Base-by-base conservation (phyloP, 345 rosid genomes). In the Eucalyptus melliodora region DNA sequence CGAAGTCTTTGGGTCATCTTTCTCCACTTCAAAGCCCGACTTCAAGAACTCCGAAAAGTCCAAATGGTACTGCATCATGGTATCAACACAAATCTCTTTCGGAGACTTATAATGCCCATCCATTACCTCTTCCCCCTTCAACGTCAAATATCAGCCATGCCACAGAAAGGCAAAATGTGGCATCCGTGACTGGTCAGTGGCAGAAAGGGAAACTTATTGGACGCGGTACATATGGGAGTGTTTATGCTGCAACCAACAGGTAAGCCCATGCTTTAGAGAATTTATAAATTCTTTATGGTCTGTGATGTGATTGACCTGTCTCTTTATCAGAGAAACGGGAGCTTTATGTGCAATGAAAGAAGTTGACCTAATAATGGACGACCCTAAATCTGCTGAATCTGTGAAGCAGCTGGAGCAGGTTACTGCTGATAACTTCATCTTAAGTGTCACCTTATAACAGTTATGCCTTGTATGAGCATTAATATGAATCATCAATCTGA, bases 341-440 rank as follows among this genome's bases (percentile, higher is more conserved):
- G 98, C 98, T 88, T 89, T 87, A 86, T 96, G 97, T 92, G 98
- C 97, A 49, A 95, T 96, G 93, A 96, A 96, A 92, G 96, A 94
- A 90, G 96, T 96, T 45, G 93, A 93, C 90, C 89, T 95, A 69
- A 87, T 93, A 87, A 93, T 95, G 44, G 97, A 93, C 88, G 97
- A 96, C 88, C 93, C 93, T 11, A 95, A 94, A 88, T 94, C 95
- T 91, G 91, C 90, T 85, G 98, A 95, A 93, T 95, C 95, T 85
- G 91, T 96, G 88, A 93, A 92, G 91, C 98, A 96, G 89, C 91
- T 96, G 90, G 96, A 94, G 93, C 95, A 95, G 98, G 98, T 96
- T 81, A 65, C 23, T 81, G 59, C 47, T 21, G 85, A 77, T 77
- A 77, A 77, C 47, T 77, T 77, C 85, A 40, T 77, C 47, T 77